Percentiles rank a stretch among this genome's conserved stretches.
phyloP scores from a whole-genome alignment of 2,329 filamentous ascomycete genomes.

The Colletotrichum sublineola region DNA sequence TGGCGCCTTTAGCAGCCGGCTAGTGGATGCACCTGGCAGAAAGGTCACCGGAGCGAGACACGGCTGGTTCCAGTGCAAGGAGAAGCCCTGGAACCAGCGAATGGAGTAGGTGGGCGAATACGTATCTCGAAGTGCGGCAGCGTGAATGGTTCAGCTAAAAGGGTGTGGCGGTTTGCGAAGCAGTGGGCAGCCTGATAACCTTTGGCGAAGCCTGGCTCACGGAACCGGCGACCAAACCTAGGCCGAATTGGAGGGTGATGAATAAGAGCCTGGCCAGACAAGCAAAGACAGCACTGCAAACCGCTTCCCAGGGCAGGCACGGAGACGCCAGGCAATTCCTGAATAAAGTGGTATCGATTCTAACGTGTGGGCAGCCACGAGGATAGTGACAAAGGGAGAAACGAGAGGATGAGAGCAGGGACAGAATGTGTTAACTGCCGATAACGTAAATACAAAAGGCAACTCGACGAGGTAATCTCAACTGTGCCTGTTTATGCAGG shows the following conservation, averaged over 20 bases:
- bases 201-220: slow-evolving; percentile 22
- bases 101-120: slow-evolving; percentile 21
- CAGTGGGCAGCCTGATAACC: slow-evolving; percentile 17
- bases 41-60: slow-evolving; percentile 34
- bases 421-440: slow-evolving; percentile 3
- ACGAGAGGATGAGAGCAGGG: neutral
- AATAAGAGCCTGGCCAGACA: neutral
- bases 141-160: slow-evolving; percentile 37
- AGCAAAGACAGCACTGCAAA: neutral
- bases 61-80: slow-evolving; percentile 26
- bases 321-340: slow-evolving; percentile 14
- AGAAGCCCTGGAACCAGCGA: slow-evolving; percentile 23
- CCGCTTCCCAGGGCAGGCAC: neutral
- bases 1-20: slow-evolving; percentile 32
- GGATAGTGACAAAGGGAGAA: neutral
- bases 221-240: slow-evolving; percentile 18
- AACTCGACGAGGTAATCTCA: neutral
- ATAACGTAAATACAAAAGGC: neutral
- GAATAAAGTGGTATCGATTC: neutral
- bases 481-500: neutral
- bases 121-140: slow-evolving; percentile 18
- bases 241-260: slow-evolving; percentile 15
- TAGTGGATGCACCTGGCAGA: slow-evolving; percentile 36
- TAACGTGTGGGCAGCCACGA: neutral
- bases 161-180: slow-evolving; percentile 38